A percentile compares a stretch with the other conserved stretches of the same genome.
Evolutionary conservation across 176 grass and related monocot genomes (phyloP).

Genomic region (Tillandsia leiboldiana): DNA sequence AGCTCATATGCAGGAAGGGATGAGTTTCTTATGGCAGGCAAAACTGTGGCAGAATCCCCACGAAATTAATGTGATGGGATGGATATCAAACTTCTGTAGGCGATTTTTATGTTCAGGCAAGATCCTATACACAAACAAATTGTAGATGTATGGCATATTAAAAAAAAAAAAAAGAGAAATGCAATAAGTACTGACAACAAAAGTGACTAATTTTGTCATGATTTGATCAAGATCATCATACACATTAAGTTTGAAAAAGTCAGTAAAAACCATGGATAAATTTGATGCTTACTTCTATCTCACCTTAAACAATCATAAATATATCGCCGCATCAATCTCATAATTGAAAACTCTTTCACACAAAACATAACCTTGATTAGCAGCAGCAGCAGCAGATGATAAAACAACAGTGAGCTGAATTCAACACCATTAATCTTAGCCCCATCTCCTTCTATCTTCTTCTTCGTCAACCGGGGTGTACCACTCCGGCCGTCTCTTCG

Average conservation of each 20-base stretch:
- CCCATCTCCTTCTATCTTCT: constrained; percentile 84
- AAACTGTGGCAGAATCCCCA: too few relatives aligned
- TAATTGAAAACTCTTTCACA: neutral
- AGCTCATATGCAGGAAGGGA: too few relatives aligned
- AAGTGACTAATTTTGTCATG: neutral
- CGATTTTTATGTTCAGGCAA: too few relatives aligned
- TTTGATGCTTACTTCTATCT: neutral
- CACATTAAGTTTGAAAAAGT: constrained; percentile 10
- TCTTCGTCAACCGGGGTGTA: constrained; percentile 79
- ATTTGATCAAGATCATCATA: neutral
- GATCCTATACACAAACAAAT: too few relatives aligned
- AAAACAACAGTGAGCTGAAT: constrained; percentile 2
- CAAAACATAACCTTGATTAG: neutral
- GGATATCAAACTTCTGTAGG: neutral
- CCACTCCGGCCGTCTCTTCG: constrained; percentile 69
- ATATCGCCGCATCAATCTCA: neutral
- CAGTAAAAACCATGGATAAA: neutral
- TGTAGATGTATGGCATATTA: too few relatives aligned
- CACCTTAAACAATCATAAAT: neutral
- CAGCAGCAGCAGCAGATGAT: neutral
- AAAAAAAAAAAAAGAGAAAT: neutral
- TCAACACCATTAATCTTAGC: constrained; percentile 29
- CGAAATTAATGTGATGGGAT: neutral
- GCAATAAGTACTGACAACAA: neutral
- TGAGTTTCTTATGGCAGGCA: too few relatives aligned